Evolutionary conservation across 2,329 filamentous ascomycete species (phyloP), one percentile per base, ranked within the genome.

Genomic region (Intubia oerlemansii): DNA sequence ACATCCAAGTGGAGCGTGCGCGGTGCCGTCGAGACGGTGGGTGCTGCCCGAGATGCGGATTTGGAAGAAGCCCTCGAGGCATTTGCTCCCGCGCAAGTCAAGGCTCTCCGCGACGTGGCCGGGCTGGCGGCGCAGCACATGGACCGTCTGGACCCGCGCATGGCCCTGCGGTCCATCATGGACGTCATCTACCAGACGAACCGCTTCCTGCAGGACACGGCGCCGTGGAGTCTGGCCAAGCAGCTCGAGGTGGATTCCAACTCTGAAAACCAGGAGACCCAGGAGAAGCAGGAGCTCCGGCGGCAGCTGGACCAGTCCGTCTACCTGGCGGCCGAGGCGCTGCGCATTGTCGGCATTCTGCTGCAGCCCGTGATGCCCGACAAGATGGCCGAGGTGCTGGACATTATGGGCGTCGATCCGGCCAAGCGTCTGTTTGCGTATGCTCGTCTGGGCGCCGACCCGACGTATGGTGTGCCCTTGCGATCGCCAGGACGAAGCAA

Each of bases 331-430:
- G 65, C 72, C 7, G 88, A 98, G 50, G 65, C 75, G 5, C 47
- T 93, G 26, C 74, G 88, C 21, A 66, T 93, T 15, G 57, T 61
- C 1, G 80, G 73, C 10, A 92, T 98, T 39, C 56, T 95, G 26
- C 54, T 98, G 25, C 84, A 92, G 48, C 82, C 88, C 2, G 79
- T 84, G 43, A 91, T 98, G 63, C 88, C 88, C 0, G 58, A 54
- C 23, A 91, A 90, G 48, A 65, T 80, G 26, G 50, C 52, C 9
- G 54, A 66, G 38, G 50, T 93, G 18, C 62, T 98, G 1, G 75
- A 92, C 45, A 63, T 74, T 42, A 54, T 98, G 7, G 74, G 77
- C 2, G 82, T 98, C 5, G 51, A 56, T 4, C 45, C 54, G 7
- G 57, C 63, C 8, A 64, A 62, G 29, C 62, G 85, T 32, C 62